A percentile compares a stretch with the other conserved stretches of the same genome.
phyloP scores from a whole-genome alignment of 441 rosid genomes.

The Manihot esculenta region DNA sequence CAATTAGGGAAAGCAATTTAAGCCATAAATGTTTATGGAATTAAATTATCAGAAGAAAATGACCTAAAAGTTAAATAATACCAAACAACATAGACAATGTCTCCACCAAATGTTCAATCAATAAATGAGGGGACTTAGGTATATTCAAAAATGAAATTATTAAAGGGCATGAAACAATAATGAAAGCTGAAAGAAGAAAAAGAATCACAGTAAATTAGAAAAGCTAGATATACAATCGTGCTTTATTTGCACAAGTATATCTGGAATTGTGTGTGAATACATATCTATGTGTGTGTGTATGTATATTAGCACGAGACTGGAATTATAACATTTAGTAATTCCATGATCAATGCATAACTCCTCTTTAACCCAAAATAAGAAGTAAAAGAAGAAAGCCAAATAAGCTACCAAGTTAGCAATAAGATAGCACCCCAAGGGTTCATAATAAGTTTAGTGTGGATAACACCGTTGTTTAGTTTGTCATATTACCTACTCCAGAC shows the following conservation, averaged over 20 bases:
- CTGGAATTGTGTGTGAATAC: not conserved
- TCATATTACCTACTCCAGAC: not conserved
- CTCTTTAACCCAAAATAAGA: not conserved
- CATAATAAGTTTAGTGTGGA: not conserved
- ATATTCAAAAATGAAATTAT: too few relatives aligned
- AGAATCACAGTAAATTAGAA: not conserved
- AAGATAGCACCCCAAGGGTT: not conserved
- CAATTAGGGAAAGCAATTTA: not conserved
- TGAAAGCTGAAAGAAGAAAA: not conserved
- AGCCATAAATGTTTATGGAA: conserved; percentile 7
- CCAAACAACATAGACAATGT: not conserved
- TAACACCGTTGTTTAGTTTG: not conserved
- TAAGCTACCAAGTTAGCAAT: not conserved
- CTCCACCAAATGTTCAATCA: too few relatives aligned
- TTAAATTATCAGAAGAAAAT: not conserved
- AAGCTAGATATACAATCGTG: not conserved
- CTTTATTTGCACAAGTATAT: not conserved
- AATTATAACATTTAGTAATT: too few relatives aligned
- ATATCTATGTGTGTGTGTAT: not conserved
- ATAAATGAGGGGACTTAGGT: too few relatives aligned
- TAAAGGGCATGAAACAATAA: too few relatives aligned
- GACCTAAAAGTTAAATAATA: not conserved
- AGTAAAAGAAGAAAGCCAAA: not conserved
- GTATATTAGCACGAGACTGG: too few relatives aligned
- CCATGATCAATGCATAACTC: not conserved